Evolutionary conservation across 805 yeast genomes (phyloP).

Genomic region (Zygoascus biomembranicola): DNA sequence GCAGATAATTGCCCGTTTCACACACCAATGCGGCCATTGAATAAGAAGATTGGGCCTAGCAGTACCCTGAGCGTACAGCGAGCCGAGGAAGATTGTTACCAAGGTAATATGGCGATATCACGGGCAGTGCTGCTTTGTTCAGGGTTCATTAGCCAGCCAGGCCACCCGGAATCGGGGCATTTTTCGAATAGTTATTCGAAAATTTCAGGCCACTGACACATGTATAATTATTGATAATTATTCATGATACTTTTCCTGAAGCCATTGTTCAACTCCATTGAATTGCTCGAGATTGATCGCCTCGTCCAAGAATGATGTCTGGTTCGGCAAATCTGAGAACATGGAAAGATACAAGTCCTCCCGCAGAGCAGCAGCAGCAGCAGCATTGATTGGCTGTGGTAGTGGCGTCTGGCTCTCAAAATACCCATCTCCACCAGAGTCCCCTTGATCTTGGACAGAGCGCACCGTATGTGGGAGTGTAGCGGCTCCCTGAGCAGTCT

Average conservation of each 20-base stretch:
- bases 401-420: neutral
- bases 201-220: neutral
- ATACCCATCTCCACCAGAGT: neutral
- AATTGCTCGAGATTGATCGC: conserved; percentile 22
- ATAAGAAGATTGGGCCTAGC: too few relatives aligned
- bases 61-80: too few relatives aligned
- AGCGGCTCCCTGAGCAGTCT: neutral
- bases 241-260: conserved; percentile 13
- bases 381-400: neutral
- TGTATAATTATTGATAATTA: neutral
- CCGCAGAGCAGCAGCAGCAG: neutral
- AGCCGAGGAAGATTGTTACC: too few relatives aligned
- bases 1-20: too few relatives aligned
- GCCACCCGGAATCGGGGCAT: too few relatives aligned
- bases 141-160: too few relatives aligned
- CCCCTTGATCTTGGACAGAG: neutral
- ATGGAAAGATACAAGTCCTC: conserved; percentile 25
- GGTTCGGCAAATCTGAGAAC: conserved; percentile 29
- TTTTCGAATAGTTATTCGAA: too few relatives aligned
- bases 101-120: too few relatives aligned
- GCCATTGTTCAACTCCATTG: conserved; percentile 18
- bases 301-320: conserved; percentile 26
- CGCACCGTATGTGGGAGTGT: neutral
- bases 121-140: too few relatives aligned
- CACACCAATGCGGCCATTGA: too few relatives aligned